These are phyloP conservation scores for Trichoderma sp. DNA, from an alignment of 2,329 filamentous ascomycete species.

Conservation along the genomic window DNA sequence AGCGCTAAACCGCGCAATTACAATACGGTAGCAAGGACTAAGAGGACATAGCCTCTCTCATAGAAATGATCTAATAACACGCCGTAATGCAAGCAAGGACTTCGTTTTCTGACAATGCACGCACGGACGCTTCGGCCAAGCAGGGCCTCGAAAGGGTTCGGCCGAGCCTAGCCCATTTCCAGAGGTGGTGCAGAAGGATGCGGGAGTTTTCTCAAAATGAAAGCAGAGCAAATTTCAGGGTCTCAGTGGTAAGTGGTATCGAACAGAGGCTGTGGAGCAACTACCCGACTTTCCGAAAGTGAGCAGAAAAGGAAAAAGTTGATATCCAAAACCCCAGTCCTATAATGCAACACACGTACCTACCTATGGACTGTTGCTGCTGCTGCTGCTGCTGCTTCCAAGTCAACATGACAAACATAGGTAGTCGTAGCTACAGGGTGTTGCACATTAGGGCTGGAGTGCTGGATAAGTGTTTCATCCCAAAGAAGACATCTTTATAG, in stretches of 20 bases:
- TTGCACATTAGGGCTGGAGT: too few relatives aligned
- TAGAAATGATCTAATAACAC: background rate
- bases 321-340: too few relatives aligned
- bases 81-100: background rate
- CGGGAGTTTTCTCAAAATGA: background rate
- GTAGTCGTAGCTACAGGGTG: too few relatives aligned
- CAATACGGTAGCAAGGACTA: background rate
- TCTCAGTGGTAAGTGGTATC: background rate
- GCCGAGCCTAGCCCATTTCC: background rate
- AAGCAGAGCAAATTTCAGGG: background rate
- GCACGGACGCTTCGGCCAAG: background rate
- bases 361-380: too few relatives aligned
- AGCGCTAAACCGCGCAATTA: background rate
- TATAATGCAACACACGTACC: too few relatives aligned
- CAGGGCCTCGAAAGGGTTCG: background rate
- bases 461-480: too few relatives aligned
- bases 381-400: too few relatives aligned
- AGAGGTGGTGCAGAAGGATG: background rate
- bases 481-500: too few relatives aligned
- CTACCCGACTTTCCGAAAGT: background rate
- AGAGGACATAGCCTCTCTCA: background rate
- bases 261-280: background rate
- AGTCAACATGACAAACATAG: too few relatives aligned
- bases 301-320: too few relatives aligned
- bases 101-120: background rate